Evolutionary conservation across 2,329 filamentous ascomycete genomes (phyloP), one percentile per base, ranked within the genome.

Genomic region (Aspergillus novofumigatus): DNA sequence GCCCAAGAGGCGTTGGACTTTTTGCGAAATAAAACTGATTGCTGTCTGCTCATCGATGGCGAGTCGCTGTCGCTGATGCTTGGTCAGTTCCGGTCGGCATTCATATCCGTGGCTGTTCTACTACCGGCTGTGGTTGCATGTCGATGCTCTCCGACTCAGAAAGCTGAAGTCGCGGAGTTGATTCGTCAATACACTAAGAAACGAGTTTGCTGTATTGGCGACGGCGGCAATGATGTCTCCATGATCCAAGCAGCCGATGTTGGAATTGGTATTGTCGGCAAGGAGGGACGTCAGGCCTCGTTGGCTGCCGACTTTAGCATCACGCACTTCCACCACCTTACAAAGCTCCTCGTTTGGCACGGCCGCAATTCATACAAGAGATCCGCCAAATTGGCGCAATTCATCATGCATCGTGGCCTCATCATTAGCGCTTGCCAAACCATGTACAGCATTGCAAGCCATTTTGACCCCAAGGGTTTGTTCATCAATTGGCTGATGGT

Each of bases 241-340:
- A 99, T 99, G 94, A 99, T 99, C 65, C 94, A 97, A 79, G 93
- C 94, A 7, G 94, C 95, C 0, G 94, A 99, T 69, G 92, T 99
- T 0, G 95, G 95, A 59, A 93, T 99, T 26, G 94, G 94, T 59
- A 99, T 99, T 60, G 94, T 97, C 0, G 94, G 94, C 59, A 99
- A 99, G 78, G 94, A 99, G 78, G 94, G 94, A 35, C 86, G 91
- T 23, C 94, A 99, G 78, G 94, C 94, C 38, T 94, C 89, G 69
- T 82, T 99, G 49, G 95, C 95, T 0, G 95, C 94, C 10, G 94
- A 99, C 73, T 99, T 99, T 75, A 94, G 89, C 58, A 96, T 99
- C 65, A 91, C 92, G 59, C 92, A 97, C 68, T 99, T 99, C 75
- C 90, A 87, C 68, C 92, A 99, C 72, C 79, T 99, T 21, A 96